phyloP scores from a whole-genome alignment of 805 yeast genomes.

The Ogataea polymorpha region DNA sequence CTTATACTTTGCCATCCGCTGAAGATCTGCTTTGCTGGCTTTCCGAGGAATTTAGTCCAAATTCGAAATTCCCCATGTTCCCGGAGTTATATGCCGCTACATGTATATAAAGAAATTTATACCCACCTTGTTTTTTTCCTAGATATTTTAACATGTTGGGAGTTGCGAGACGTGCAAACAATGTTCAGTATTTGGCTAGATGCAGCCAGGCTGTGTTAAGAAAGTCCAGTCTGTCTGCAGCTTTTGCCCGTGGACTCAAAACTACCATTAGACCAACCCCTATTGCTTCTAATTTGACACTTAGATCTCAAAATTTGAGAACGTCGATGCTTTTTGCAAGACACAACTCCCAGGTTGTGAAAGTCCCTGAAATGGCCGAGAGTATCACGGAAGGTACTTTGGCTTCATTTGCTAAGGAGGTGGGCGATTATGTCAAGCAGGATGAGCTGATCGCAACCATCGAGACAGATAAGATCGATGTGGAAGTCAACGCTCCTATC shows the following conservation, averaged over 20 bases:
- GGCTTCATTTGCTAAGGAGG: conserved; percentile 59
- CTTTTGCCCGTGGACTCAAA: conserved; percentile 4
- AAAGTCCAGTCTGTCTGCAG: not conserved
- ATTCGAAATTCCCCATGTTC: conserved; percentile 1
- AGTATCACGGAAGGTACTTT: conserved; percentile 96
- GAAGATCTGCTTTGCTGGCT: not conserved
- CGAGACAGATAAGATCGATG: conserved; percentile 97
- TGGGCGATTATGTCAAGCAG: conserved; percentile 82
- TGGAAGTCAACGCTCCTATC: conserved; percentile 92
- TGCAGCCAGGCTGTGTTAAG: not conserved
- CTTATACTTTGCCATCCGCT: not conserved
- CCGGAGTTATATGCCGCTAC: conserved; percentile 6
- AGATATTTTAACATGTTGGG: conserved; percentile 5
- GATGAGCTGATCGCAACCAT: conserved; percentile 95
- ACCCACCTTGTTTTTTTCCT: conserved; percentile 10
- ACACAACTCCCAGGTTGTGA: conserved; percentile 48
- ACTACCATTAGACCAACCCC: conserved; percentile 5
- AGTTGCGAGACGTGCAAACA: conserved; percentile 7
- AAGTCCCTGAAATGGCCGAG: conserved; percentile 98
- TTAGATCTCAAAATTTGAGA: conserved; percentile 2
- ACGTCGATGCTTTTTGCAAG: conserved; percentile 22
- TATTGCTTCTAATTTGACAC: not conserved
- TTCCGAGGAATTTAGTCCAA: not conserved
- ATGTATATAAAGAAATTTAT: conserved; percentile 7
- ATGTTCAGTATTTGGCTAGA: conserved; percentile 3